Conservation (phyloP, 2,329 filamentous ascomycete genomes). For the Ceratocystis cubensis region DNA sequence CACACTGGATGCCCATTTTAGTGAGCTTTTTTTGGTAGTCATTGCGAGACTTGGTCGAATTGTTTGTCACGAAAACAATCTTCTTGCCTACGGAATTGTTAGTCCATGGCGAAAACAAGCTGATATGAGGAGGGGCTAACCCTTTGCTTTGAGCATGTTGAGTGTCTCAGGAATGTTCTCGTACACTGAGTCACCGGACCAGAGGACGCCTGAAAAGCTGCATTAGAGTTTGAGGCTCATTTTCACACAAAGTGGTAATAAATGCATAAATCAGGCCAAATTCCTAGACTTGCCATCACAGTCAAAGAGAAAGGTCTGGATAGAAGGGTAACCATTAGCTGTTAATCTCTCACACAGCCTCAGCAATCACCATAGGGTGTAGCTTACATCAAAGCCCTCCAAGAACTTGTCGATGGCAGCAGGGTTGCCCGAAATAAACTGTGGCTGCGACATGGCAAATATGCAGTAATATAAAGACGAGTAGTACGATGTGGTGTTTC, state of each 20-base stretch:
- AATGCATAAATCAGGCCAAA: not conserved
- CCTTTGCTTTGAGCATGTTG: slow-evolving; percentile 66
- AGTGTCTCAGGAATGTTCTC: slow-evolving; percentile 76
- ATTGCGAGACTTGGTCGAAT: slow-evolving; percentile 87
- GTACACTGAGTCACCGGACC: slow-evolving; percentile 88
- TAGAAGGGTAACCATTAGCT: not conserved
- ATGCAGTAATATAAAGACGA: not conserved
- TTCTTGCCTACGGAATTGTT: slow-evolving; percentile 55
- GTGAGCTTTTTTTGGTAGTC: slow-evolving; percentile 92
- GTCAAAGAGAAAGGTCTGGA: slow-evolving; percentile 81
- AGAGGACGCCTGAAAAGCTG: slow-evolving; percentile 61
- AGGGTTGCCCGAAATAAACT: slow-evolving; percentile 67
- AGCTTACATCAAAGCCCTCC: slow-evolving; percentile 76
- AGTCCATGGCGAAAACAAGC: not conserved
- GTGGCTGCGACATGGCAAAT: slow-evolving; percentile 31
- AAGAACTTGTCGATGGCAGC: slow-evolving; percentile 71
- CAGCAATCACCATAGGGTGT: not conserved
- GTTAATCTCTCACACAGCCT: not conserved
- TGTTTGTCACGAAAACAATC: slow-evolving; percentile 94
- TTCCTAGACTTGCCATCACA: slow-evolving; percentile 63
- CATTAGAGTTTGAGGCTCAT: not conserved
- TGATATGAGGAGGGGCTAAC: slow-evolving; percentile 34
- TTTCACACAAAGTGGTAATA: not conserved
- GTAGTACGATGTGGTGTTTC: not conserved
- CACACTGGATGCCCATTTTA: slow-evolving; percentile 62